Percentiles rank a stretch among this genome's conserved stretches.
Evolutionary conservation across 2,329 filamentous ascomycete genomes (phyloP).

Genomic region (Nemania sp.): DNA sequence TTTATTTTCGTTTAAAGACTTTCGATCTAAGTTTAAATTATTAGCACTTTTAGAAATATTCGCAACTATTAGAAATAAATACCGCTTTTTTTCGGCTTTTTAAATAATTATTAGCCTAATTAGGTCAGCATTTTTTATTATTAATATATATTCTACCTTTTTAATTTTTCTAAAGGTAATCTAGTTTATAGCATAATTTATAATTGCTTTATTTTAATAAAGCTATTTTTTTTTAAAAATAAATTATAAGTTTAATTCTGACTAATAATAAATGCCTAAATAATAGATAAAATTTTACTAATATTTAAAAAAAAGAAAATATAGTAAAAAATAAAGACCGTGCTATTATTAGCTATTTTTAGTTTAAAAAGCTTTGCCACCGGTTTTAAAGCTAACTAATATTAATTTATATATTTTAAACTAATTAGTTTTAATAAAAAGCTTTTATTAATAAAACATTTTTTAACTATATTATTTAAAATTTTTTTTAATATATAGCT

Average conservation of each 20-base stretch:
- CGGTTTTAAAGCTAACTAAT: too few species aligned
- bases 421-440: too few species aligned
- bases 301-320: background rate
- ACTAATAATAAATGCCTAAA: background rate
- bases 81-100: background rate
- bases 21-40: background rate
- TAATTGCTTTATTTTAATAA: too few species aligned
- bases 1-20: too few species aligned
- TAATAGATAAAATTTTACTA: background rate
- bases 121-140: too few species aligned
- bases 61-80: background rate
- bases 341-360: background rate
- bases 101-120: background rate
- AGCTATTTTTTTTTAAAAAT: background rate
- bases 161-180: background rate
- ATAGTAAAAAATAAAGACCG: background rate
- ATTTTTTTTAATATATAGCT: too few species aligned
- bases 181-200: background rate
- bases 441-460: too few species aligned
- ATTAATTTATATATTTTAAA: too few species aligned
- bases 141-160: background rate
- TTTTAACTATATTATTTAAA: too few species aligned
- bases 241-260: background rate
- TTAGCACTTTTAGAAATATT: background rate
- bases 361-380: too few species aligned